These are phyloP conservation scores for Chalara sp. DNA, from an alignment of 2,329 filamentous ascomycete species.

Conservation along the genomic window DNA sequence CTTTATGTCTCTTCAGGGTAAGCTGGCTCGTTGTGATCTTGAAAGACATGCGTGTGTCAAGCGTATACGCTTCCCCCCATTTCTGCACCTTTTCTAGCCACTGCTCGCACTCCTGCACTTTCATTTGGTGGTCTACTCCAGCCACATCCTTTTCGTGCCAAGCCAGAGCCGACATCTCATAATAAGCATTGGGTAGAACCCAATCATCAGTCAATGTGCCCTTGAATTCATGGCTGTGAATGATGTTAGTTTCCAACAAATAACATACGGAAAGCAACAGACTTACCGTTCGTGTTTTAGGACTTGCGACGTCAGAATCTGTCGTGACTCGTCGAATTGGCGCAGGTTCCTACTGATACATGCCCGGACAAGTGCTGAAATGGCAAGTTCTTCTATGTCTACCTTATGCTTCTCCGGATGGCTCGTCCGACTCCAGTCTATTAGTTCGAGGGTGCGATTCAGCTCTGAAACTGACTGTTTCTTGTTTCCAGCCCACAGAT, in stretches of 20 bases:
- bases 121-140: slow-evolving; percentile 29
- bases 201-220: slow-evolving; percentile 62
- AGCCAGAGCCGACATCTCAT: slow-evolving; percentile 76
- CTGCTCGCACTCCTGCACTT: slow-evolving; percentile 53
- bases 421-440: slow-evolving; percentile 58
- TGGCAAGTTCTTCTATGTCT: slow-evolving; percentile 53
- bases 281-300: slow-evolving; percentile 56
- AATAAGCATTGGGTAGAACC: slow-evolving; percentile 66
- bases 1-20: slow-evolving; percentile 21
- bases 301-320: slow-evolving; percentile 54
- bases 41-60: slow-evolving; percentile 71
- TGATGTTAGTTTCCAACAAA: slow-evolving; percentile 10
- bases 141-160: slow-evolving; percentile 58
- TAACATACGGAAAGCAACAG: not conserved
- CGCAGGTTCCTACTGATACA: slow-evolving; percentile 59
- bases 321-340: slow-evolving; percentile 56
- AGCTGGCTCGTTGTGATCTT: slow-evolving; percentile 33
- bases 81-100: slow-evolving; percentile 60
- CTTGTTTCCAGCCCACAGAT: slow-evolving; percentile 86
- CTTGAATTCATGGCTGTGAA: slow-evolving; percentile 43
- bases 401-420: slow-evolving; percentile 40
- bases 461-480: slow-evolving; percentile 66
- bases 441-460: slow-evolving; percentile 50
- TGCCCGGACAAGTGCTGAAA: slow-evolving; percentile 60
- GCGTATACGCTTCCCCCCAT: slow-evolving; percentile 66